These are phyloP conservation scores for Gremmenia infestans DNA, from an alignment of 2,329 filamentous ascomycete genomes.

Conservation along the genomic window DNA sequence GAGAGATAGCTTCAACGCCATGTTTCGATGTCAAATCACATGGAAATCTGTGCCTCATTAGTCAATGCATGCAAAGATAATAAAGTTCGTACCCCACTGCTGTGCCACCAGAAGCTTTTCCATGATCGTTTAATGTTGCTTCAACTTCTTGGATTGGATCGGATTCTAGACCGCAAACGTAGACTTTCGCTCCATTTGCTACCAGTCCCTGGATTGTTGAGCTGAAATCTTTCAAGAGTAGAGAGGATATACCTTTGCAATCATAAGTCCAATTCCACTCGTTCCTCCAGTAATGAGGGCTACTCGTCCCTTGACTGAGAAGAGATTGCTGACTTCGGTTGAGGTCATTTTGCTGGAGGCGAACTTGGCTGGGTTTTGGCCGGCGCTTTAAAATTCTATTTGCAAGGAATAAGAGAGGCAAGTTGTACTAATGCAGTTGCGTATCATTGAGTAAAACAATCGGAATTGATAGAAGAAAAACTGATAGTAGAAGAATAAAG, in stretches of 20 bases:
- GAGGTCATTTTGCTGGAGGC: slow-evolving; percentile 34
- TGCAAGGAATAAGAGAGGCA: no score
- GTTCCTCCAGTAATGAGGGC: slow-evolving; percentile 41
- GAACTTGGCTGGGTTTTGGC: not conserved
- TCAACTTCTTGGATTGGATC: slow-evolving; percentile 38
- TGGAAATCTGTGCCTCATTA: slow-evolving; percentile 24
- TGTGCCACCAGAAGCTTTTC: slow-evolving; percentile 33
- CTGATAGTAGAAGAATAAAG: no score
- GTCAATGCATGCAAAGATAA: not conserved
- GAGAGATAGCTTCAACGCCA: slow-evolving; percentile 33
- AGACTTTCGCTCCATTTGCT: slow-evolving; percentile 42
- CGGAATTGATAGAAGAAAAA: no score
- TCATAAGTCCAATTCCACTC: slow-evolving; percentile 44
- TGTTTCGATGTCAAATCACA: slow-evolving; percentile 40
- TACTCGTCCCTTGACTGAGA: slow-evolving; percentile 39
- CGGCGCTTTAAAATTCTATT: no score
- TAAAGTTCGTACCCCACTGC: slow-evolving; percentile 33
- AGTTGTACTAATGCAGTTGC: no score
- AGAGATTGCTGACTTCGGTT: slow-evolving; percentile 41
- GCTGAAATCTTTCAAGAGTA: not conserved
- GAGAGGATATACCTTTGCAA: slow-evolving; percentile 33
- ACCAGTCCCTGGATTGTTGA: slow-evolving; percentile 35
- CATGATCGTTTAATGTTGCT: slow-evolving; percentile 36
- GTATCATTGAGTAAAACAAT: no score
- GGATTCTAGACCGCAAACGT: slow-evolving; percentile 37